Percentiles rank a stretch among this genome's conserved stretches.
Evolutionary conservation across 2,329 filamentous ascomycete species (phyloP).

Genomic region (Neofusicoccum ribis): DNA sequence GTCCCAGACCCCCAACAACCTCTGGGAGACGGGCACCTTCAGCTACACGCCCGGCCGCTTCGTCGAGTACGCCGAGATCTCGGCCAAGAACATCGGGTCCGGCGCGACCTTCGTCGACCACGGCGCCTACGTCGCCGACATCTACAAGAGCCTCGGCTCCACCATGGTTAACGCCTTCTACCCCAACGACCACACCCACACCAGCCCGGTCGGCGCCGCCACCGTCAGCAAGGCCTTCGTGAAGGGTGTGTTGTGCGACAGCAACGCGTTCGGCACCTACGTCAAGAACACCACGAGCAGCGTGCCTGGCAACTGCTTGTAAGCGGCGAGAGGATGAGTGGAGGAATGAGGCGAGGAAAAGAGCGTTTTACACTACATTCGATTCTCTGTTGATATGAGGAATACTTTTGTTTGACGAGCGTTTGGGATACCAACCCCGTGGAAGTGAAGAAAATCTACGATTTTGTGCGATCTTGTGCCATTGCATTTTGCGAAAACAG

Average conservation of each 20-base stretch:
- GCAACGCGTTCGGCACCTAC: slow-evolving; percentile 25
- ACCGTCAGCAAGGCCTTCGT: slow-evolving; percentile 59
- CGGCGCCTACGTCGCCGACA: slow-evolving; percentile 54
- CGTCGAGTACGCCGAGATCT: slow-evolving; percentile 35
- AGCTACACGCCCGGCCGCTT: slow-evolving; percentile 51
- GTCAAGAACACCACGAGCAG: slow-evolving; percentile 37
- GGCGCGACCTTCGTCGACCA: slow-evolving; percentile 54
- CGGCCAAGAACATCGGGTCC: slow-evolving; percentile 3
- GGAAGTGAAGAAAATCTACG: too few relatives aligned
- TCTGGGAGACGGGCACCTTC: slow-evolving; percentile 57
- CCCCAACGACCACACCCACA: slow-evolving; percentile 65
- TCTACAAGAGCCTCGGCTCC: slow-evolving; percentile 25
- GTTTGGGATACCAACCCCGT: not conserved
- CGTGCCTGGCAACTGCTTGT: slow-evolving; percentile 32
- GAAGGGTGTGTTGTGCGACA: slow-evolving; percentile 55
- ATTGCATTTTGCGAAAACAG: too few relatives aligned
- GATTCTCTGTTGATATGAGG: not conserved
- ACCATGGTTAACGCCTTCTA: slow-evolving; percentile 42
- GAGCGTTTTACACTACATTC: not conserved
- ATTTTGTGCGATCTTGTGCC: too few relatives aligned
- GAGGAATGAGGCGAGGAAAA: not conserved
- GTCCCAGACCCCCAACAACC: slow-evolving; percentile 60
- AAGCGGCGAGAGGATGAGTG: not conserved
- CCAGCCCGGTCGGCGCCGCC: slow-evolving; percentile 56
- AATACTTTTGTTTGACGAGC: not conserved